A percentile compares a stretch with the other conserved stretches of the same genome.
Evolutionary conservation across 2,329 filamentous ascomycete genomes (phyloP).

Genomic region (Emergomyces africanus): DNA sequence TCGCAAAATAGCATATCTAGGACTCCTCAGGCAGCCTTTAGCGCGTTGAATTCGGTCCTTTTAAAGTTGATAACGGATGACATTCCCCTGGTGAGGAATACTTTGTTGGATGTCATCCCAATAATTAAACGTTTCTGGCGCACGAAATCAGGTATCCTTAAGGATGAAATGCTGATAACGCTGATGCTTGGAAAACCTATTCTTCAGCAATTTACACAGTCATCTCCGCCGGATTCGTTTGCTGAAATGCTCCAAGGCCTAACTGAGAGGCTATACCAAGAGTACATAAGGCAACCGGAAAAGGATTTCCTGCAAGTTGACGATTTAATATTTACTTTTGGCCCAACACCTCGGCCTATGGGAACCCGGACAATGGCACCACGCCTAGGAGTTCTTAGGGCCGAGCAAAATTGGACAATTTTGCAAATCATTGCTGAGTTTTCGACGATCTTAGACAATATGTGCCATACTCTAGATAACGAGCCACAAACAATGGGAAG

Average conservation of each 20-base stretch:
- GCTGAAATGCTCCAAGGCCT: constrained; percentile 47
- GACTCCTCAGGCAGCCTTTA: constrained; percentile 61
- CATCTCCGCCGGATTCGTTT: constrained; percentile 28
- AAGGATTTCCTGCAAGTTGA: constrained; percentile 64
- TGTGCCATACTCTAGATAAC: constrained; percentile 7
- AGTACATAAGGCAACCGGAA: constrained; percentile 62
- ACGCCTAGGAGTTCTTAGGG: constrained; percentile 21
- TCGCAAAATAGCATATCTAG: constrained; percentile 47
- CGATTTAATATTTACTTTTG: constrained; percentile 50
- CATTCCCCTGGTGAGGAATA: constrained; percentile 45
- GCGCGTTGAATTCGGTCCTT: constrained; percentile 60
- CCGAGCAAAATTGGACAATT: constrained; percentile 29
- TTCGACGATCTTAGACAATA: constrained; percentile 25
- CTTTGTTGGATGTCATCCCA: constrained; percentile 52
- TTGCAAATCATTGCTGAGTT: constrained; percentile 29
- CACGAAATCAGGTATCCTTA: constrained; percentile 51
- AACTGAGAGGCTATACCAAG: constrained; percentile 56
- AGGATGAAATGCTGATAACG: constrained; percentile 65
- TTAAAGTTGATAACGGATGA: constrained; percentile 55
- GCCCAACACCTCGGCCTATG: constrained; percentile 19
- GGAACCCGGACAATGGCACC: constrained; percentile 25
- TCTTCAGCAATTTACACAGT: constrained; percentile 30
- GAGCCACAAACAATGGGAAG: constrained; percentile 5
- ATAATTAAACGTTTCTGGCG: constrained; percentile 67
- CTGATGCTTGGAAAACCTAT: constrained; percentile 55